Base-by-base conservation (phyloP, 352 stramenopile species). In the Globisporangium orthogonon region DNA sequence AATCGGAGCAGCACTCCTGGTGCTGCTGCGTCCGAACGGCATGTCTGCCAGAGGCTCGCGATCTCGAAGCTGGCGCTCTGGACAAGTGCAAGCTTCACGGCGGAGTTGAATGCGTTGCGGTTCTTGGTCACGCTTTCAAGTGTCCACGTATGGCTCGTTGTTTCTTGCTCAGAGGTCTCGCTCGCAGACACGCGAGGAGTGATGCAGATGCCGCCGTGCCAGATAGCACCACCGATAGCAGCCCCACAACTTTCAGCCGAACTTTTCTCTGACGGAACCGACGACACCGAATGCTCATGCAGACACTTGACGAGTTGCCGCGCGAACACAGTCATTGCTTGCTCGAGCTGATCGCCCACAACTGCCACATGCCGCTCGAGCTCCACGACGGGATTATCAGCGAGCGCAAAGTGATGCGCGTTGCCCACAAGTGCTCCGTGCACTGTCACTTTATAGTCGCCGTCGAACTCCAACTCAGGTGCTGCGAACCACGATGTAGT, bases 31-130 rank as follows among this genome's bases (percentile, higher is more conserved):
- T 18, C 2, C 15, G 29, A 4, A 4, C 39, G 41, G 4, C 7
- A 10, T n/a, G 17, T 15, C n/a, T 37, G 52, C 7, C 63, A 48
- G 51, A 62, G 66, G 55, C 52, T 69, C n/a, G 57, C 63, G 4
- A 78, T 56, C 18, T 49, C 39, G n/a, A 83, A 71, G 5, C 52
- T 50, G 7, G 62, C 65, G 28, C 67, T 63, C 18, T 10, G 56
- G 15, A 83, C 70, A 7, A 86, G 55, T 35, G 70, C 74, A 10
- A 61, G 66, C 48, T 86, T 84, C 31, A 86, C 66, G 33, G 70
- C 73, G 9, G 61, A 69, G 28, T 67, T 31, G 56, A 84, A 86
- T n/a, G 56, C 61, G 2, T 56, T 61, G n/a, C 72, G 71, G 28
- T 71, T 81, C 35, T 58, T 43, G 0, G 35, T 59, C 4, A 70